A percentile compares a stretch with the other conserved stretches of the same genome.
Evolutionary conservation across 108 stramenopile genomes (phyloP).

Genomic region (Discostella stelligeroides): DNA sequence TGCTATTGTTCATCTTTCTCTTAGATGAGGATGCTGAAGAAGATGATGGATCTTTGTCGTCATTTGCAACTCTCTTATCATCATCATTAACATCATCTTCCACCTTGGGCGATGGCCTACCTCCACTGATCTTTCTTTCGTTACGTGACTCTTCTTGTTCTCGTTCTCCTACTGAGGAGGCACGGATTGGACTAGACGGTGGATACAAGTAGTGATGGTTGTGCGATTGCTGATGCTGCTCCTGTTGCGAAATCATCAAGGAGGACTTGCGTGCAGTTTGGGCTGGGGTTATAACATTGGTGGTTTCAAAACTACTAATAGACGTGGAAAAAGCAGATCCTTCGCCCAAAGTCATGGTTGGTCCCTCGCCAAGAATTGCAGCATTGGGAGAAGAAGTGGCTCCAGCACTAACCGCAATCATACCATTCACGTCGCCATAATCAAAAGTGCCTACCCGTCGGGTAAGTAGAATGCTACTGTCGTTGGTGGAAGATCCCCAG

Average conservation of each 20-base stretch:
- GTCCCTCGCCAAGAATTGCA: too few species aligned
- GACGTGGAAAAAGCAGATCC: neutral
- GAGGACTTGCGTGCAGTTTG: neutral
- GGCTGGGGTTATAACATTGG: constrained; percentile 12
- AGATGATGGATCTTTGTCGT: too few species aligned
- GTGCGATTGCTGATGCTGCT: neutral
- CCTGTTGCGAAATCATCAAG: neutral
- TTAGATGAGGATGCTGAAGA: too few species aligned
- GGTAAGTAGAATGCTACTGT: too few species aligned
- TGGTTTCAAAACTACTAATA: neutral
- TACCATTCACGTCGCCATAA: neutral
- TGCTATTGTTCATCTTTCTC: neutral
- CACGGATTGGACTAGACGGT: constrained; percentile 14
- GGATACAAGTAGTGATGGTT: constrained; percentile 4
- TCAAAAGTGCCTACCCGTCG: constrained; percentile 2
- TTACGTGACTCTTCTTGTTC: neutral
- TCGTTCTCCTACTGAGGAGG: neutral
- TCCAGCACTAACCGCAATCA: neutral
- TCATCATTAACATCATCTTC: constrained; percentile 15
- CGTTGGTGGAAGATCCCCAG: constrained; percentile 3
- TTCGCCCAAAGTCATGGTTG: too few species aligned
- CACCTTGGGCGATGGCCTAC: neutral
- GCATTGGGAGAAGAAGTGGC: neutral
- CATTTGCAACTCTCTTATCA: too few species aligned
- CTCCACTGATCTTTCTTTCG: too few species aligned